Percentiles rank a stretch among this genome's conserved stretches.
These are phyloP conservation scores for Leishmania braziliensis DNA, from an alignment of 208 protist genomes.

Conservation along the genomic window DNA sequence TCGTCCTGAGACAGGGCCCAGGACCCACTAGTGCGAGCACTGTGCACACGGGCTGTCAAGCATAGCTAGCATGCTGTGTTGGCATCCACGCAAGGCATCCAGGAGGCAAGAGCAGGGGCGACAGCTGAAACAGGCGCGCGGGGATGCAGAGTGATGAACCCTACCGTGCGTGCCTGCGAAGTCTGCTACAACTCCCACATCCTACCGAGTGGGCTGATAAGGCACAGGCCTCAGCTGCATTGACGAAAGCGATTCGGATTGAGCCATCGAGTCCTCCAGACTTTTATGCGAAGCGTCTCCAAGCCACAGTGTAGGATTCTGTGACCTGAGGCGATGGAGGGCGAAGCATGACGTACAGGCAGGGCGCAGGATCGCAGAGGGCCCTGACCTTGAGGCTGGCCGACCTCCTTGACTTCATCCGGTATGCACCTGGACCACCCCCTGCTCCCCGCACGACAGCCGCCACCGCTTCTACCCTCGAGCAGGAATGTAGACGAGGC, in stretches of 20 bases:
- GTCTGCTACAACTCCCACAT: neutral
- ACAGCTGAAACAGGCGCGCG: neutral
- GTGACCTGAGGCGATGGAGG: neutral
- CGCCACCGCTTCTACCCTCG: neutral
- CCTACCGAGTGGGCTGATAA: neutral
- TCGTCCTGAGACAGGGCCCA: neutral
- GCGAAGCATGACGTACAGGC: neutral
- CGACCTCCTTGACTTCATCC: neutral
- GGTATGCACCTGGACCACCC: neutral
- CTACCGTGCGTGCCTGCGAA: neutral
- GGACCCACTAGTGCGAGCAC: neutral
- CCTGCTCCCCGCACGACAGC: neutral
- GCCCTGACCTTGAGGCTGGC: neutral
- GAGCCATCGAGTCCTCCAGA: neutral
- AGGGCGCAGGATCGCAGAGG: neutral
- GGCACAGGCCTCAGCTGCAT: neutral
- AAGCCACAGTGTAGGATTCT: neutral
- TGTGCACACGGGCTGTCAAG: neutral
- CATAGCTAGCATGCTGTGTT: neutral
- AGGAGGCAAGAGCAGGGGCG: neutral
- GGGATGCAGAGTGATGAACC: neutral
- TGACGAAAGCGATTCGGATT: neutral
- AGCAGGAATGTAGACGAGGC: neutral
- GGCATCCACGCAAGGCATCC: neutral
- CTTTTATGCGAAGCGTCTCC: neutral